These are phyloP conservation scores for Oryza longistaminata DNA, from an alignment of 176 grass and related monocot species.

Conservation along the genomic window DNA sequence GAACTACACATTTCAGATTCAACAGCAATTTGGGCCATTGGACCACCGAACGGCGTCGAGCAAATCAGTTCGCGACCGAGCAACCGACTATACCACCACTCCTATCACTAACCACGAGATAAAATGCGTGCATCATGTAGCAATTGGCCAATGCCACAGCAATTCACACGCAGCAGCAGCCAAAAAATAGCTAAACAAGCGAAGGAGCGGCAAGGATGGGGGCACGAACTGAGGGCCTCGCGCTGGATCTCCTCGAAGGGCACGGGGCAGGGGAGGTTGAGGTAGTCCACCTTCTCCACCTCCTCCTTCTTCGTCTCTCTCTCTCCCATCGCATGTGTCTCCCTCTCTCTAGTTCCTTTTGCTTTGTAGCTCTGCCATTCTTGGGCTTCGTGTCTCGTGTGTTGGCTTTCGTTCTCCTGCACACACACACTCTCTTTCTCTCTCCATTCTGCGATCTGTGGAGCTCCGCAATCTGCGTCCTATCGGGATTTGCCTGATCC, in stretches of 20 bases:
- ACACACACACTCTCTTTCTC: background rate
- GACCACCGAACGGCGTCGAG: background rate
- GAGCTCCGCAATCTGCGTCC: background rate
- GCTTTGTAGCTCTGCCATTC: conserved; percentile 50
- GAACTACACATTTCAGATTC: conserved; percentile 8
- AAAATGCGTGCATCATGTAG: too few relatives aligned
- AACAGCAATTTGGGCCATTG: background rate
- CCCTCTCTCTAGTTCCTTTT: conserved; percentile 41
- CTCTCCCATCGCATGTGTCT: background rate
- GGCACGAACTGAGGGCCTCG: conserved; percentile 79
- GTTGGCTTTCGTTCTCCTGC: conserved; percentile 15
- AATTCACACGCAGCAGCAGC: conserved; percentile 9
- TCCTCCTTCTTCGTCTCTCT: conserved; percentile 23
- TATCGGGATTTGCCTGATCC: conserved; percentile 56
- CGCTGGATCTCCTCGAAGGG: conserved; percentile 99
- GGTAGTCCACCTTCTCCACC: conserved; percentile 85
- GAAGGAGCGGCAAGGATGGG: background rate
- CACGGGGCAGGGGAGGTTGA: conserved; percentile 89
- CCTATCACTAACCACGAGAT: background rate
- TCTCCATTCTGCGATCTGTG: conserved; percentile 11
- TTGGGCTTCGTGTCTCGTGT: conserved; percentile 28
- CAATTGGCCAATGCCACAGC: conserved; percentile 35
- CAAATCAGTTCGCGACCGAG: conserved; percentile 25
- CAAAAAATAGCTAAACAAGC: conserved; percentile 5
- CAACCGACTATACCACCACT: background rate